These are phyloP conservation scores for Quillaja saponaria DNA, from an alignment of 306 rosid genomes.

Conservation along the genomic window DNA sequence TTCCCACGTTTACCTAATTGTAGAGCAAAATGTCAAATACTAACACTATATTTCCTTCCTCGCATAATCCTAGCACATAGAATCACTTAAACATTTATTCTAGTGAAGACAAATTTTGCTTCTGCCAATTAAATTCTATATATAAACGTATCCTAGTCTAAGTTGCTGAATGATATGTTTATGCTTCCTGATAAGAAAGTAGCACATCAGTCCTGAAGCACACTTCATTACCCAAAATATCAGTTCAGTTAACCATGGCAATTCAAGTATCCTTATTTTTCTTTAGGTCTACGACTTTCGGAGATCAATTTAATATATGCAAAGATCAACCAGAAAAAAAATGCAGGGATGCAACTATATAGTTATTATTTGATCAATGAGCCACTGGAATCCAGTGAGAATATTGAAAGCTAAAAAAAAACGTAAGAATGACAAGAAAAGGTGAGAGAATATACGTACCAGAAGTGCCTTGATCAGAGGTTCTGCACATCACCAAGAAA, in stretches of 20 bases:
- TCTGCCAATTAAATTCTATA: not conserved
- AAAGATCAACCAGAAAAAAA: not conserved
- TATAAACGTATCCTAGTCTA: too few relatives aligned
- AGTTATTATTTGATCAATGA: not conserved
- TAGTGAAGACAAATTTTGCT: not conserved
- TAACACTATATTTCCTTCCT: not conserved
- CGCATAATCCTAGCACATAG: too few relatives aligned
- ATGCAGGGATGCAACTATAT: not conserved
- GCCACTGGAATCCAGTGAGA: not conserved
- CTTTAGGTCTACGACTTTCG: not conserved
- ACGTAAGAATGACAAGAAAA: slow-evolving; percentile 1
- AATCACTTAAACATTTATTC: too few relatives aligned
- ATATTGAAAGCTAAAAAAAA: not conserved
- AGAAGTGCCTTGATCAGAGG: slow-evolving; percentile 51
- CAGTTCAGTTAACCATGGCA: too few relatives aligned
- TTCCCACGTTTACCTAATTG: not conserved
- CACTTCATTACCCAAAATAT: too few relatives aligned
- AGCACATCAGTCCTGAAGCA: too few relatives aligned
- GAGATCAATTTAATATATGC: not conserved
- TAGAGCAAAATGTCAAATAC: not conserved
- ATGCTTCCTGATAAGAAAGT: too few relatives aligned
- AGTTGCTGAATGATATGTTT: too few relatives aligned
- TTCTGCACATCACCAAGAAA: slow-evolving; percentile 52
- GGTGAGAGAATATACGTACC: slow-evolving; percentile 52
- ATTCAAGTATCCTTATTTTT: not conserved